Base-by-base conservation (phyloP, 768 basidiomycete genomes). In the Serendipita indica region DNA sequence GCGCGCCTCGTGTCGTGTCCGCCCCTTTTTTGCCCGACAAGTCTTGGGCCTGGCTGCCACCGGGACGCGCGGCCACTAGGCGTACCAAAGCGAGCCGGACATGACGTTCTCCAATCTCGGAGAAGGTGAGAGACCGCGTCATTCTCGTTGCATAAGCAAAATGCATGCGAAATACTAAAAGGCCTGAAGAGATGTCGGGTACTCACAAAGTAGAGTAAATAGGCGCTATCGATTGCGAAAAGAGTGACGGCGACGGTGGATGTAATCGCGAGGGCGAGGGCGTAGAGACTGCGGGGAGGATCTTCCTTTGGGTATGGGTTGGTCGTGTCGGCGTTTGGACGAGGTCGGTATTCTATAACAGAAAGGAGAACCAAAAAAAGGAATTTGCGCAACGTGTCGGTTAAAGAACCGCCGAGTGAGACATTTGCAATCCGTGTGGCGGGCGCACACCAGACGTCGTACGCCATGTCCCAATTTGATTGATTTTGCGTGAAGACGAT, bases 151-250 rank as follows among this genome's bases (percentile, higher is more conserved):
- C n/a, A n/a, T n/a, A n/a, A n/a, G n/a, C n/a, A n/a, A n/a, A n/a
- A n/a, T n/a, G n/a, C n/a, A n/a, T n/a, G n/a, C n/a, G n/a, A n/a
- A n/a, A n/a, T n/a, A n/a, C n/a, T n/a, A n/a, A 37, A 37, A 37
- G 35, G 35, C 10, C 12, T 12, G 35, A 39, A 39, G n/a, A n/a
- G 35, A n/a, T 39, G 35, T 39, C 35, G n/a, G n/a, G n/a, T n/a
- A 46, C 45, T 54, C 30, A 54, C 49, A n/a, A 54, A 54, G 2
- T 54, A 54, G 22, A 54, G 16, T n/a, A 54, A 54, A 16, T 20
- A 16, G 1, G 49, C 49, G 10, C n/a, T 22, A 32, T 54, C 49
- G 49, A 54, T 18, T 4, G n/a, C 16, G 49, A 54, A 28, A n/a
- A 54, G 30, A 28, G 20, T 28, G 16, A 32, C 30, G 3, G 49